A percentile compares a stretch with the other conserved stretches of the same genome.
Evolutionary conservation across 441 rosid genomes (phyloP).

Genomic region (Mallotus japonicus): DNA sequence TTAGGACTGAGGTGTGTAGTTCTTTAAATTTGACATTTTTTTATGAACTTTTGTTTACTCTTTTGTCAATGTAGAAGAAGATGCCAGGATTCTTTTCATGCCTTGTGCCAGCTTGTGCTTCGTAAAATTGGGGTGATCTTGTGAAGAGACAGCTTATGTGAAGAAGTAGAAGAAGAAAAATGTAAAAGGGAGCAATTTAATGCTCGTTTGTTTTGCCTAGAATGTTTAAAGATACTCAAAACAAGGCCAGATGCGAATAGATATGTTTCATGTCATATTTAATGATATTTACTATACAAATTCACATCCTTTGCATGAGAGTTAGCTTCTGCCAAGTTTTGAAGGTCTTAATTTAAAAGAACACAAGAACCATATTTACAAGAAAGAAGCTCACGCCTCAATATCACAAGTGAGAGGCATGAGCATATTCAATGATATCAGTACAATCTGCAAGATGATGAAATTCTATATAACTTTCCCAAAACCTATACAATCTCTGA

Average conservation of each 20-base stretch:
- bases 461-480: too few relatives aligned
- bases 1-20: not conserved
- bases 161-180: slow-evolving; percentile 4
- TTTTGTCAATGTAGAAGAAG: slow-evolving; percentile 52
- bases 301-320: not conserved
- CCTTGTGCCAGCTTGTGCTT: slow-evolving; percentile 74
- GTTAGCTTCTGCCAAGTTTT: not conserved
- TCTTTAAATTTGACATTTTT: not conserved
- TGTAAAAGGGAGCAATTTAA: not conserved
- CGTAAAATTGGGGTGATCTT: slow-evolving; percentile 31
- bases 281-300: not conserved
- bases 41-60: too few relatives aligned
- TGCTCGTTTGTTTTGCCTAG: not conserved
- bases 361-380: too few relatives aligned
- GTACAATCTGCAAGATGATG: too few relatives aligned
- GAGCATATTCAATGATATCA: too few relatives aligned
- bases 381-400: too few relatives aligned
- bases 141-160: not conserved
- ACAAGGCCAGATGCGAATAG: not conserved
- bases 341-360: too few relatives aligned
- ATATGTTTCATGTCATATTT: not conserved
- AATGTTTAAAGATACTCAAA: not conserved
- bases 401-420: too few relatives aligned
- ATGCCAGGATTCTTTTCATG: slow-evolving; percentile 70
- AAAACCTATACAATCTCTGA: too few relatives aligned